A percentile compares a stretch with the other conserved stretches of the same genome.
These are phyloP conservation scores for Aspergillus thermomutatus DNA, from an alignment of 2,329 filamentous ascomycete genomes.

Conservation along the genomic window DNA sequence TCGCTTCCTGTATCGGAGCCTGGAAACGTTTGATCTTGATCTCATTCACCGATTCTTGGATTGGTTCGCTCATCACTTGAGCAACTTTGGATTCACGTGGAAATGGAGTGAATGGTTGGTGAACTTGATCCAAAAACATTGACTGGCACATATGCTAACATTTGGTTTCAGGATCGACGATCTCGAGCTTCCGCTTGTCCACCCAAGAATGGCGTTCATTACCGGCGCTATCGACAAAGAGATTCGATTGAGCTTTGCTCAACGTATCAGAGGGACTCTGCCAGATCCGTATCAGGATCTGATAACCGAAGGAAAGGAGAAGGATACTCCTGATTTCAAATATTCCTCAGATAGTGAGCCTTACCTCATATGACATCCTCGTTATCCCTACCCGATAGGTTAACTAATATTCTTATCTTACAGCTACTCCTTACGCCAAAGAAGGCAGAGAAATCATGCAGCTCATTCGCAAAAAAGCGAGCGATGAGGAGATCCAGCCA, in stretches of 20 bases:
- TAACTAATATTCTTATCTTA: conserved; percentile 11
- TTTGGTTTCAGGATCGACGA: conserved; percentile 63
- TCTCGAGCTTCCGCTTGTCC: conserved; percentile 68
- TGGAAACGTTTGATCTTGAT: conserved; percentile 81
- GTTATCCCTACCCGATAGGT: background rate
- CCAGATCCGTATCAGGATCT: conserved; percentile 77
- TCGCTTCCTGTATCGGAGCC: conserved; percentile 79
- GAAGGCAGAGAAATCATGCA: conserved; percentile 80
- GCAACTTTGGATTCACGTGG: conserved; percentile 99
- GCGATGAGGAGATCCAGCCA: conserved; percentile 81
- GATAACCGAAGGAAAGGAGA: conserved; percentile 83
- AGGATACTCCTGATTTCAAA: conserved; percentile 95
- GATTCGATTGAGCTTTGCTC: conserved; percentile 91
- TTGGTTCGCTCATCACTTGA: conserved; percentile 97
- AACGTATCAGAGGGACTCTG: conserved; percentile 90
- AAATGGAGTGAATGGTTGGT: conserved; percentile 94
- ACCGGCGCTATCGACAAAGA: conserved; percentile 90
- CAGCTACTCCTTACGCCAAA: conserved; percentile 74
- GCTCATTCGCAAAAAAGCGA: conserved; percentile 77
- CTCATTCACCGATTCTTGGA: conserved; percentile 84
- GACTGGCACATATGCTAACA: conserved; percentile 14
- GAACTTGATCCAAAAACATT: background rate
- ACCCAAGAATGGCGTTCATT: conserved; percentile 93
- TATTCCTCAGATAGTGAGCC: conserved; percentile 70
- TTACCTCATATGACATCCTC: background rate